These are phyloP conservation scores for Metschnikowia drakensbergensis DNA, from an alignment of 805 yeast species.

Conservation along the genomic window DNA sequence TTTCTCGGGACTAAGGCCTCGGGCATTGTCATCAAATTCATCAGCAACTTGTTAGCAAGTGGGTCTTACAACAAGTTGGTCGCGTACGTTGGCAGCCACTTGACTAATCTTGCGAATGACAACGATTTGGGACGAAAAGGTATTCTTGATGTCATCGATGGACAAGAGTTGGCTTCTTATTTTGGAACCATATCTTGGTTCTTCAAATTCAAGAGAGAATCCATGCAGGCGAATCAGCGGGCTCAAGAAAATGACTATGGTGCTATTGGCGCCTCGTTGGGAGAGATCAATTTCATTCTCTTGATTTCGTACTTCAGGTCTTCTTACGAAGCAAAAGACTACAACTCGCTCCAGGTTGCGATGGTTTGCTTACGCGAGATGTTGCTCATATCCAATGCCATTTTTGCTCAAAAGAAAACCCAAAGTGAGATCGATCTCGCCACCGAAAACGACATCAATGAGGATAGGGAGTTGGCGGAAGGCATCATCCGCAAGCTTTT, in stretches of 20 bases:
- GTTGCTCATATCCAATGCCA: slow-evolving; percentile 44
- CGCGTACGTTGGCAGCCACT: slow-evolving; percentile 40
- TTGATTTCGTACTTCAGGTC: slow-evolving; percentile 45
- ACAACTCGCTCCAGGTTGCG: slow-evolving; percentile 65
- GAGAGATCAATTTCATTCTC: slow-evolving; percentile 57
- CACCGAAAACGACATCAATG: slow-evolving; percentile 40
- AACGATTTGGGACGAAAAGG: slow-evolving; percentile 18
- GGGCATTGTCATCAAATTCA: slow-evolving; percentile 42
- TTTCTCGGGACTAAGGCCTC: slow-evolving; percentile 29
- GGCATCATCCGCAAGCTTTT: slow-evolving; percentile 68
- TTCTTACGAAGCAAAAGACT: slow-evolving; percentile 41
- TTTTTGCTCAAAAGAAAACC: slow-evolving; percentile 30
- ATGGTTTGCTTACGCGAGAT: slow-evolving; percentile 65
- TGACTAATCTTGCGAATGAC: slow-evolving; percentile 17
- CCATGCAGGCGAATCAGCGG: slow-evolving; percentile 6
- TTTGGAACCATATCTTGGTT: slow-evolving; percentile 72
- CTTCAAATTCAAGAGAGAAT: slow-evolving; percentile 55
- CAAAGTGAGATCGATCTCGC: slow-evolving; percentile 12
- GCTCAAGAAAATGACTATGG: slow-evolving; percentile 29
- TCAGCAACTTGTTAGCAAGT: slow-evolving; percentile 54
- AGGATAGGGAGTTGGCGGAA: slow-evolving; percentile 47
- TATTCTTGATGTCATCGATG: slow-evolving; percentile 30
- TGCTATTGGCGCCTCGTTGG: slow-evolving; percentile 52
- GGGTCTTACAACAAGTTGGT: slow-evolving; percentile 72
- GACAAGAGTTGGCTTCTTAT: slow-evolving; percentile 42